Evolutionary conservation across 768 basidiomycete genomes (phyloP), one percentile per base, ranked within the genome.

Genomic region (Russula sp.): DNA sequence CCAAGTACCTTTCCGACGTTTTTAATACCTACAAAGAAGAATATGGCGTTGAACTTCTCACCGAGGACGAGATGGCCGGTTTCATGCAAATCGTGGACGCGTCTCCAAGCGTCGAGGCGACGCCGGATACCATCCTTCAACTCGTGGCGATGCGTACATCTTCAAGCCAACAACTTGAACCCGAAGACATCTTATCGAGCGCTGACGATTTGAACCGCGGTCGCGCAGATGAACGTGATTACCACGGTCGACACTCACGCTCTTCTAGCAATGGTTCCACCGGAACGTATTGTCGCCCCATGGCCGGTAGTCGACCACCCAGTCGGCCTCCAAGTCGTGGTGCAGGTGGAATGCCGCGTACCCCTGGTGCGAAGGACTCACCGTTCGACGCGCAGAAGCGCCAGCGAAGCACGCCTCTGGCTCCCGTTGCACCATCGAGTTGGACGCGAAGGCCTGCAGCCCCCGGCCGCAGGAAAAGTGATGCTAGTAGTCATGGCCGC

Each of bases 361-460:
- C 82, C 5, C 79, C 78, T 5, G 73, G 65, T 42, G 57, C 64
- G 67, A 73, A 72, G 45, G 73, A 79, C 38, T 89, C 88, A 0
- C 83, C 83, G 4, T 87, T 92, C 65, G 90, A 92, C 67, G 78
- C 81, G 0, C 80, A 85, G 49, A 78, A 81, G 35, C 75, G 90
- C 61, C 88, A 90, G 69, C 81, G 90, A 20, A 79, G 87, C 9
- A 84, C 84, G 0, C 90, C 89, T 0, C 73, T 90, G 2, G 71
- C 70, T 4, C 75, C 71, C 57, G 75, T 71, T 32, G 82, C 87
- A 1, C 90, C 90, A 0, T 90, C 90, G 3, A 90, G 87, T 66
- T 91, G 89, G 86, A 69, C 80, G 34, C 85, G 83, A 64, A 81
- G 87, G 3, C 88, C 87, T 5, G 74, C 77, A 16, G 88, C 88